Conservation (phyloP, 2,329 filamentous ascomycete species). For the Colletotrichum noveboracense region DNA sequence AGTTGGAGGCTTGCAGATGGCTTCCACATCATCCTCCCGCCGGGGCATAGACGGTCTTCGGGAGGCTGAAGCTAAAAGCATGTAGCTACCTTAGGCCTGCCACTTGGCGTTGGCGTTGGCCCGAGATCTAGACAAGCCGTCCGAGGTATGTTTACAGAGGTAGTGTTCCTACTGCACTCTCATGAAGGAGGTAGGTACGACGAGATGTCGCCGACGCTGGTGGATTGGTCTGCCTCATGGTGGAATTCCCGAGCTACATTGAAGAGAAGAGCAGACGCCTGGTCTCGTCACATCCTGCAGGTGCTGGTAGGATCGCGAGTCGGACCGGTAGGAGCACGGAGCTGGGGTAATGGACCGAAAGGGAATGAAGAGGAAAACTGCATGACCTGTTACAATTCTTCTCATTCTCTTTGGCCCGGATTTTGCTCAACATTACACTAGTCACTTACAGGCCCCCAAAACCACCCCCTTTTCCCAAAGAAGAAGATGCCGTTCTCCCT, state of each 20-base stretch:
- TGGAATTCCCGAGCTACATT: neutral
- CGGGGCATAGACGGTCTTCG: neutral
- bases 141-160: neutral
- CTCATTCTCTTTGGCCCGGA: neutral
- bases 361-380: neutral
- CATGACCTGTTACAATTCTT: neutral
- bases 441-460: neutral
- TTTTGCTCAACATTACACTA: neutral
- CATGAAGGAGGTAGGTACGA: neutral
- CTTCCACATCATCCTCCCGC: neutral
- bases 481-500: neutral
- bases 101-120: neutral
- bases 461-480: neutral
- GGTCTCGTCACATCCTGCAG: neutral
- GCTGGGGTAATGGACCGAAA: neutral
- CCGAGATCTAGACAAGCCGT: neutral
- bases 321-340: neutral
- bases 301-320: neutral
- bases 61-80: neutral
- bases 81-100: neutral
- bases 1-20: neutral
- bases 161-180: neutral
- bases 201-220: neutral
- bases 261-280: neutral
- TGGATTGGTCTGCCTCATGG: neutral